phyloP scores from a whole-genome alignment of 208 protist genomes.

The Crithidia expoeki region DNA sequence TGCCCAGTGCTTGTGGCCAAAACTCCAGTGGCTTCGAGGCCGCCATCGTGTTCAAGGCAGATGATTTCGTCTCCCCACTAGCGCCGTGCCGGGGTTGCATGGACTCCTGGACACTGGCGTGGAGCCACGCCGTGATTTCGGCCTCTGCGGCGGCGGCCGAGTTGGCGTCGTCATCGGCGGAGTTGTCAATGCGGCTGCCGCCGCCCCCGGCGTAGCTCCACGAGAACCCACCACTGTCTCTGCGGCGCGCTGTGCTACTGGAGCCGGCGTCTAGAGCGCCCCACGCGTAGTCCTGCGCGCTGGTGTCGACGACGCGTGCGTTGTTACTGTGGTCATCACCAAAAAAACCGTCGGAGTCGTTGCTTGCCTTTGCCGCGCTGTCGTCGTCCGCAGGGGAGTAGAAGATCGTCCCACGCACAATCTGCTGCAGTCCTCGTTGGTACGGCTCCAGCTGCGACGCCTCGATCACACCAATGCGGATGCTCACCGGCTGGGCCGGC shows the following conservation, averaged over 20 bases:
- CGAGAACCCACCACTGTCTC: not conserved
- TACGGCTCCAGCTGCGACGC: constrained; percentile 7
- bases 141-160: constrained; percentile 20
- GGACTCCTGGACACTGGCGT: constrained; percentile 20
- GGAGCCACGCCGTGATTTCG: constrained; percentile 29
- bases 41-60: too few species aligned
- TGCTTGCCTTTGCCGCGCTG: not conserved
- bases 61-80: not conserved
- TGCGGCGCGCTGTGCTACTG: not conserved
- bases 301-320: not conserved
- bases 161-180: constrained; percentile 14
- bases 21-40: constrained; percentile 7
- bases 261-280: constrained; percentile 7
- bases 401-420: not conserved
- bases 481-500: constrained; percentile 3
- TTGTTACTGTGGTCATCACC: not conserved
- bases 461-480: constrained; percentile 21
- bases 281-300: constrained; percentile 14
- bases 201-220: constrained; percentile 17
- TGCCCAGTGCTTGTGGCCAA: not conserved
- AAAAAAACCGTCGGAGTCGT: not conserved
- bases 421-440: constrained; percentile 10
- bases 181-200: not conserved
- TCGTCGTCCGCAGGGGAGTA: constrained; percentile 1
- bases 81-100: not conserved